Percentiles rank a stretch among this genome's conserved stretches.
These are phyloP conservation scores for Cercospora sp. DNA, from an alignment of 2,329 filamentous ascomycete species.

Conservation along the genomic window DNA sequence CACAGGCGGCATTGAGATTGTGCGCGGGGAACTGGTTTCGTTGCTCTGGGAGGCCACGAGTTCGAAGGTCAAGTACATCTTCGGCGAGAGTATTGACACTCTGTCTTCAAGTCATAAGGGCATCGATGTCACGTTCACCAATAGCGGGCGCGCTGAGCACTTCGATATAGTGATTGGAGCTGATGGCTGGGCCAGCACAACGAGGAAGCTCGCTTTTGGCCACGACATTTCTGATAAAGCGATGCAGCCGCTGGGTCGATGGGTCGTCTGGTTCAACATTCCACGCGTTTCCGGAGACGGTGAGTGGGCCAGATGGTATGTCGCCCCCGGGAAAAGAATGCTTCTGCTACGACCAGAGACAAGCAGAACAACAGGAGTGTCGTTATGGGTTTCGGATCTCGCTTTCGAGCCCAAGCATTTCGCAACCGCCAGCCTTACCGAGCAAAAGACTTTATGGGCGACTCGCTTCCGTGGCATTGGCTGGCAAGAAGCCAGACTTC, in stretches of 20 bases:
- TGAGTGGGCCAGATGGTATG: constrained; percentile 35
- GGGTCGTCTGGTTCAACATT: constrained; percentile 33
- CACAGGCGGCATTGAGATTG: constrained; percentile 56
- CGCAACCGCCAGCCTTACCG: constrained; percentile 15
- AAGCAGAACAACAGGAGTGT: constrained; percentile 17
- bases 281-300: constrained; percentile 29
- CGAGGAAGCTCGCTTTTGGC: constrained; percentile 32
- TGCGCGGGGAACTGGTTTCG: constrained; percentile 54
- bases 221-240: constrained; percentile 17
- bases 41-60: constrained; percentile 44
- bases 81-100: constrained; percentile 25
- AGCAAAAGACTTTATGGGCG: constrained; percentile 31
- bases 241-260: constrained; percentile 29
- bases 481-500: constrained; percentile 32
- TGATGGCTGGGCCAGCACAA: constrained; percentile 34
- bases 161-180: constrained; percentile 37
- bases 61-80: constrained; percentile 29
- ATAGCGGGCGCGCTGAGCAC: not conserved
- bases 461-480: constrained; percentile 30
- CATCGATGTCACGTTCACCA: constrained; percentile 18
- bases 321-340: constrained; percentile 31
- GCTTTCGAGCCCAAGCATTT: constrained; percentile 22
- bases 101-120: constrained; percentile 17
- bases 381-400: constrained; percentile 26
- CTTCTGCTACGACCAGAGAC: constrained; percentile 34